Conservation (phyloP, 805 yeast genomes). For the Isabelozyma pseudorhagii region DNA sequence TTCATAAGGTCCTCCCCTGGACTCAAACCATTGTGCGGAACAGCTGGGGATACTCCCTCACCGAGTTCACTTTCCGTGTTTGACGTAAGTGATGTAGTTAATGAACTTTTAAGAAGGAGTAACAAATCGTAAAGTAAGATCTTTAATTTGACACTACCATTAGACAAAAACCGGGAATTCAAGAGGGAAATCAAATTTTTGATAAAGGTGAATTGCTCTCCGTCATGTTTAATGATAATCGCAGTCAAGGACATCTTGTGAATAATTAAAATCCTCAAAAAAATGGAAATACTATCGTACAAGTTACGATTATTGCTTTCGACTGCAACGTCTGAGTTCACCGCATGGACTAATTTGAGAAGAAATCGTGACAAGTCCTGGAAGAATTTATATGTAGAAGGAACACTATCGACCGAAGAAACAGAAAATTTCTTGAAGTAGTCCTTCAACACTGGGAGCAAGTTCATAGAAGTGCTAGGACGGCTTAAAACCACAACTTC, state of each 20-base stretch:
- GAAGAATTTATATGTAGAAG: constrained; percentile 18
- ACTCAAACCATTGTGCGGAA: neutral
- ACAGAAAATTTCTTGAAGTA: constrained; percentile 47
- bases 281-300: constrained; percentile 39
- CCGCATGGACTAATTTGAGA: constrained; percentile 14
- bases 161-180: constrained; percentile 36
- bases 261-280: constrained; percentile 54
- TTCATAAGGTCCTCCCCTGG: neutral
- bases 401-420: constrained; percentile 19
- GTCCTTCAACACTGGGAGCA: constrained; percentile 39
- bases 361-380: constrained; percentile 18
- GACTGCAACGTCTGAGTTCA: constrained; percentile 6
- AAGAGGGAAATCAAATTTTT: constrained; percentile 46
- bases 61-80: constrained; percentile 2
- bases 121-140: constrained; percentile 60
- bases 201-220: constrained; percentile 45
- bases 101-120: constrained; percentile 46
- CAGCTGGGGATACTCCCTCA: constrained; percentile 5
- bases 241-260: constrained; percentile 51
- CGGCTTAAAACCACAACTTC: constrained; percentile 2
- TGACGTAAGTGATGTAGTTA: constrained; percentile 18
- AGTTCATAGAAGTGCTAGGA: constrained; percentile 10
- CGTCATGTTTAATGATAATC: constrained; percentile 35
- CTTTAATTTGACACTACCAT: constrained; percentile 43
- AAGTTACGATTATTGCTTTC: constrained; percentile 5